Evolutionary conservation across 169 alveolate species (phyloP), one percentile per base, ranked within the genome.

Genomic region (Cryptosporidium sp.): DNA sequence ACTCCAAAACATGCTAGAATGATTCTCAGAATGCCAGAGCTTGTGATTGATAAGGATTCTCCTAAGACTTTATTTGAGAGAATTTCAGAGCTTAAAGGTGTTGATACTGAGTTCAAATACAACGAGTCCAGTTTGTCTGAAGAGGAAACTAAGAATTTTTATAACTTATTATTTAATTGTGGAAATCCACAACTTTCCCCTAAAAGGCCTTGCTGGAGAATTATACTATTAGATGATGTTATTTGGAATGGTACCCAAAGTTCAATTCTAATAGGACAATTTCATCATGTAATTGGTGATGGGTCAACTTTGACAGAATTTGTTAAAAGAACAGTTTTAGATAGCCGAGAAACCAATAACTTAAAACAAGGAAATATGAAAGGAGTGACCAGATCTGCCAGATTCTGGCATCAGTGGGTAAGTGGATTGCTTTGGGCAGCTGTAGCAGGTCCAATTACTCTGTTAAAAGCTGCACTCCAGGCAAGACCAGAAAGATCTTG

Each of bases 371-470:
- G 21, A 26, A 67, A 33, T 12, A 67, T 67, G 51, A 80, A 41
- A 14, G 80, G 75, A 5, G 89, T 80, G 10, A 80, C 89, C 0
- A 80, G 70, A 62, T 80, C 89, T 62, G 89, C 89, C 8, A 26
- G 33, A 26, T 80, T 80, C 51, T 80, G 89, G 89, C 89, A 80
- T 41, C 73, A 58, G 61, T 80, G 89, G 89, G 65, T 80, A 23
- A 80, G 69, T 48, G 89, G 89, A 59, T 33, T 80, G 8, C 23
- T 80, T 14, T 80, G 89, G 89, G 89, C 89, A 21, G 73, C 89
- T 2, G 39, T 80, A 14, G 89, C 89, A 41, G 89, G 89, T 10
- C 89, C 89, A 41, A 65, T 80, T 16, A 80, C 75, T 29, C 67
- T 80, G 4, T 41, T 80, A 3, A 80, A 65, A 69, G 89, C 89